Evolutionary conservation across 1,284 basidiomycete genomes (phyloP).

Genomic region (Chalciporus piperatoides): DNA sequence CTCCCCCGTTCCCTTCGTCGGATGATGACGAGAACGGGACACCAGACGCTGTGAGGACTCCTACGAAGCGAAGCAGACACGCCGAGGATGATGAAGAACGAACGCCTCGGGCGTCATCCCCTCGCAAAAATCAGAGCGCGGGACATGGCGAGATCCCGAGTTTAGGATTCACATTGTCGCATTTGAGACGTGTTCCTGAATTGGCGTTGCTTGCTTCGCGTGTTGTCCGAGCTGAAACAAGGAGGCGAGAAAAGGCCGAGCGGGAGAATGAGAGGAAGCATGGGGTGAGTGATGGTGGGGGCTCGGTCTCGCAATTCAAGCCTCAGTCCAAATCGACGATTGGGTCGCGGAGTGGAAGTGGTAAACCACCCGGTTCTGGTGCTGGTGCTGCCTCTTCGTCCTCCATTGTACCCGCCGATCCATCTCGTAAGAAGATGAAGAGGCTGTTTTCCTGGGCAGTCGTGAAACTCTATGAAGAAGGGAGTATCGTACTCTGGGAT

Average conservation of each 20-base stretch:
- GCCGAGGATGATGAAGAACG: background rate
- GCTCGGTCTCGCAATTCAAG: too few relatives aligned
- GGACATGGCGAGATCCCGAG: constrained; percentile 7
- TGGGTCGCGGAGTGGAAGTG: background rate
- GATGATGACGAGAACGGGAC: background rate
- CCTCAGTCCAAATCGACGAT: background rate
- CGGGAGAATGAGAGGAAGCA: constrained; percentile 23
- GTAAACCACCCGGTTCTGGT: too few relatives aligned
- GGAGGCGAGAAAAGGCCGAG: constrained; percentile 45
- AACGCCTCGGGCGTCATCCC: constrained; percentile 12
- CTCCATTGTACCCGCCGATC: constrained; percentile 10
- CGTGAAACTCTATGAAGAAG: constrained; percentile 59
- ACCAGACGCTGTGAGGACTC: constrained; percentile 14
- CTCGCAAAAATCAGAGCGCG: background rate
- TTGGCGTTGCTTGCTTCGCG: constrained; percentile 56
- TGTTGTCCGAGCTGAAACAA: constrained; percentile 56
- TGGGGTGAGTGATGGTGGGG: too few relatives aligned
- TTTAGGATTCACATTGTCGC: constrained; percentile 64
- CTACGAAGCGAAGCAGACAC: constrained; percentile 19
- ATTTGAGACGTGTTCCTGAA: constrained; percentile 70
- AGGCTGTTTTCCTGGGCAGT: constrained; percentile 61
- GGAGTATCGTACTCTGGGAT: constrained; percentile 65
- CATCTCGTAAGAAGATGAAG: constrained; percentile 45
- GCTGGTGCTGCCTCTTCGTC: background rate
- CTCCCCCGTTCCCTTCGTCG: constrained; percentile 6